Percentiles rank a stretch among this genome's conserved stretches.
Conservation (phyloP, 176 grass and related monocot species). For the Musa itinerans region DNA sequence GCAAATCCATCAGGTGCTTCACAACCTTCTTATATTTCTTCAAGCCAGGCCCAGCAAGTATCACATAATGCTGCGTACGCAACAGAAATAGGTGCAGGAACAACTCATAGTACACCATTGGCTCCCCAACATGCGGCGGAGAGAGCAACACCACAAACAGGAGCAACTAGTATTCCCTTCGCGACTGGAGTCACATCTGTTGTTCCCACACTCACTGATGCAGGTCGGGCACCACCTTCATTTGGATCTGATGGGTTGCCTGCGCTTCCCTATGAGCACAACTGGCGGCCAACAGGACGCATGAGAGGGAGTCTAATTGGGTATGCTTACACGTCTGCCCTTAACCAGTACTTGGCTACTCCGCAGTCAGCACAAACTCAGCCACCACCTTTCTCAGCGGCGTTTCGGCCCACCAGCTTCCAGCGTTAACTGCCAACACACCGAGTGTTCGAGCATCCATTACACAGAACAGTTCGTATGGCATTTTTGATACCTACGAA, state of each 20-base stretch:
- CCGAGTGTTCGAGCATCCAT: not conserved
- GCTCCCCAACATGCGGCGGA: not conserved
- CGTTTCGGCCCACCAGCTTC: not conserved
- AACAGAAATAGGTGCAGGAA: not conserved
- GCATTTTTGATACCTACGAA: too few relatives aligned
- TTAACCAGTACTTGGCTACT: slow-evolving; percentile 33
- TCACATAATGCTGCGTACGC: not conserved
- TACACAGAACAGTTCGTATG: not conserved
- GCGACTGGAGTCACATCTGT: not conserved
- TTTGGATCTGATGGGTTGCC: slow-evolving; percentile 12
- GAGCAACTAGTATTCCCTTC: not conserved
- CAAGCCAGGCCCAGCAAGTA: slow-evolving; percentile 1
- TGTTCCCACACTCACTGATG: not conserved
- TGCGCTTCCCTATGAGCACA: slow-evolving; percentile 44
- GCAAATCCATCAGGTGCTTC: slow-evolving; percentile 1
- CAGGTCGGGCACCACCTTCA: not conserved
- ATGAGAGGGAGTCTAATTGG: slow-evolving; percentile 95
- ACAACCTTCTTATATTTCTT: not conserved
- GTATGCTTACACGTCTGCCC: slow-evolving; percentile 41
- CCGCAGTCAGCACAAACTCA: slow-evolving; percentile 1
- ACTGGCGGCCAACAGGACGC: slow-evolving; percentile 55
- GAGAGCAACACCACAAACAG: not conserved
- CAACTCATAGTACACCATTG: not conserved
- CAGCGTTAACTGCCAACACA: not conserved
- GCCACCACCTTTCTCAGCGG: not conserved